Percentiles rank a stretch among this genome's conserved stretches.
Conservation (phyloP, 305 asterid species). For the Fraxinus baroniana region DNA sequence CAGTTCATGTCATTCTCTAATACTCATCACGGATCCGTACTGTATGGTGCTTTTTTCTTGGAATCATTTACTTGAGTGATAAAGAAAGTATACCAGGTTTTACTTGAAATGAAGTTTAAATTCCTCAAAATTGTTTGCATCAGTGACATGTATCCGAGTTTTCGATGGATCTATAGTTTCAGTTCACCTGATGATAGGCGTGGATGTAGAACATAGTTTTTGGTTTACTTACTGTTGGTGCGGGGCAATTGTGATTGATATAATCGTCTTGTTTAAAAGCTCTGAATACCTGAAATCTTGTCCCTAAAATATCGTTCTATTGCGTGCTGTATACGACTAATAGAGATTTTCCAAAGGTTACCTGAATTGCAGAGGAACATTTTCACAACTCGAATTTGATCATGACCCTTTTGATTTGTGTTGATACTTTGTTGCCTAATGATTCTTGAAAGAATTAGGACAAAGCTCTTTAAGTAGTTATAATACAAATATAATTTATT, state of each 20-base stretch:
- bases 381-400: not conserved
- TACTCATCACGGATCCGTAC: not conserved
- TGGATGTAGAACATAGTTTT: not conserved
- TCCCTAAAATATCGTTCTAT: not conserved
- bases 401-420: not conserved
- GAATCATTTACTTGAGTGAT: not conserved
- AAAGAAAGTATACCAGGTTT: not conserved
- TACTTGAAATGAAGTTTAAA: not conserved
- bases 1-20: not conserved
- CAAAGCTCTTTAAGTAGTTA: not conserved
- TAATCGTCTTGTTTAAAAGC: not conserved
- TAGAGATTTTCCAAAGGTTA: not conserved
- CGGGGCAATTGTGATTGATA: not conserved
- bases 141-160: not conserved
- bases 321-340: not conserved
- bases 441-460: not conserved
- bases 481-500: not conserved
- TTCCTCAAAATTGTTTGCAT: not conserved
- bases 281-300: constrained; percentile 12
- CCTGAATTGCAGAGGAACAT: not conserved
- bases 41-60: not conserved
- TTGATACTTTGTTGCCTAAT: not conserved
- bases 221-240: not conserved
- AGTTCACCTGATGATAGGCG: not conserved
- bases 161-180: not conserved